Base-by-base conservation (phyloP, 805 yeast species). In the Candida pini region DNA sequence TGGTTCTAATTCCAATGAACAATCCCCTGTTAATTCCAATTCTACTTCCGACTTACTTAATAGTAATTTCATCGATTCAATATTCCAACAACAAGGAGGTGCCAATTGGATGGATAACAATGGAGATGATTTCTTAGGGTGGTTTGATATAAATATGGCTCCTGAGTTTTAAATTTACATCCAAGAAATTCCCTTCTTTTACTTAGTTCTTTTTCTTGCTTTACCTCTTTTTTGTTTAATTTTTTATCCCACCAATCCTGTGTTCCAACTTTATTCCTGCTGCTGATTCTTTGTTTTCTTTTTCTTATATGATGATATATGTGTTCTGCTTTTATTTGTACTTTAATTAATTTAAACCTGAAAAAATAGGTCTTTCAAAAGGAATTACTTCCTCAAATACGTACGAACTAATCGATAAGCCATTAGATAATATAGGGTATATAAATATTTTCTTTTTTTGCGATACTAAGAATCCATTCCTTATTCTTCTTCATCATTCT, bases 81-180 rank as follows among this genome's bases (percentile, higher is more conserved):
- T 83, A 45, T 77, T 83, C 59, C 87, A 81, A 53, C 87, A 81
- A 53, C 87, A 81, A 55, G 92, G 84, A 47, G 82, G 88, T 18
- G 76, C 80, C 22, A 89, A 87, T 20, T 86, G 95, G 95, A 71
- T 80, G 53, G 88, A 85, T 51, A n/a, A n/a, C n/a, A 85, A 78
- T 34, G 72, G 70, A 30, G 97, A 89, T 52, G 97, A 89, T 54
- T 82, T 89, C 50, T 63, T 89, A 30, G 97, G 97, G 9, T 89
- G 96, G 96, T 83, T 89, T 65, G 95, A 86, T 54, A 77, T 78
- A 56, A 81, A 81, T 49, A 75, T 73, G 81, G 77, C 75, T 4
- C 80, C 79, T 0, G 80, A 73, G 40, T 76, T 76, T 49, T 74
- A 43, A 57, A 12, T 22, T n/a, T n/a, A n/a, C n/a, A n/a, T n/a